Evolutionary conservation across 1,284 basidiomycete genomes (phyloP).

Genomic region (Trametes pubescens): DNA sequence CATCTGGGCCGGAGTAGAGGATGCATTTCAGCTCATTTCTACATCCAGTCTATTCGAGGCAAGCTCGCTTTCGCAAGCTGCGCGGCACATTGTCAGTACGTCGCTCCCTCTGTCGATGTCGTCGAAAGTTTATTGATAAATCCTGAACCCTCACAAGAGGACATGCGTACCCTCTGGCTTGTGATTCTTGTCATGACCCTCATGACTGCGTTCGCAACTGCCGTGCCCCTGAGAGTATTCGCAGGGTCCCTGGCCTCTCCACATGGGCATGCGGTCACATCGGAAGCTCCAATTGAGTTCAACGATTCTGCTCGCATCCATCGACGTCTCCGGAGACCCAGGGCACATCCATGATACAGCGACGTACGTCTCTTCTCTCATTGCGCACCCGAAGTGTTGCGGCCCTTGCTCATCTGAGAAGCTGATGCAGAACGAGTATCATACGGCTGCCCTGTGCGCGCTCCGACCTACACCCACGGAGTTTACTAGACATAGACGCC

Average conservation of each 20-base stretch:
- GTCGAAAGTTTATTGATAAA: no score
- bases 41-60: not conserved
- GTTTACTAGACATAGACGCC: not conserved
- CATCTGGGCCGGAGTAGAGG: not conserved
- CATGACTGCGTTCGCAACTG: not conserved
- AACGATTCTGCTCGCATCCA: not conserved
- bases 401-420: no score
- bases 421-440: not conserved
- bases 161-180: no score
- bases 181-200: not conserved
- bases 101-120: no score
- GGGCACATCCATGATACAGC: slow-evolving; percentile 1
- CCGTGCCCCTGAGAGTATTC: not conserved
- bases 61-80: not conserved
- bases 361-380: not conserved
- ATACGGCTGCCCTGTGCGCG: not conserved
- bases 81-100: no score
- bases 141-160: no score
- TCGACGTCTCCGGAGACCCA: slow-evolving; percentile 4
- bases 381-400: no score
- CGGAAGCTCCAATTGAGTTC: no score
- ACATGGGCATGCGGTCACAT: not conserved
- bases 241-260: not conserved
- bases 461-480: not conserved
- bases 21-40: not conserved